These are phyloP conservation scores for Holtermanniella nyarrowii DNA, from an alignment of 768 basidiomycete genomes.

Conservation along the genomic window DNA sequence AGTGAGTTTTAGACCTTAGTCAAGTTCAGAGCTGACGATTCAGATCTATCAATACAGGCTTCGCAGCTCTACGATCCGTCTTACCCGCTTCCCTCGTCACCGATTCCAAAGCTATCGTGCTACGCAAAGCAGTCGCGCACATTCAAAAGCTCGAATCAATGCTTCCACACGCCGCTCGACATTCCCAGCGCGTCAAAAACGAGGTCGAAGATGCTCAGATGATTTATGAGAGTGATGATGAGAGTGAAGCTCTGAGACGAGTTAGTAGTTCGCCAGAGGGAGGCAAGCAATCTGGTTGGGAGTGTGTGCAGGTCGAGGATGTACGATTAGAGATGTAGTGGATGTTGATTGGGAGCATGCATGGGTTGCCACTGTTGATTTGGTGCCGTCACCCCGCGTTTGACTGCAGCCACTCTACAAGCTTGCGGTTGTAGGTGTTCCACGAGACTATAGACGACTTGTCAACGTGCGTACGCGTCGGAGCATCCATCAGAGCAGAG, in stretches of 20 bases:
- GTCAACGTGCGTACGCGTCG: too few relatives aligned
- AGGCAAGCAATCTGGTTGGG: slow-evolving; percentile 1
- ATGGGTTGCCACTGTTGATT: not conserved
- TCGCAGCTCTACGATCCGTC: slow-evolving; percentile 17
- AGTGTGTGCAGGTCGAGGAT: slow-evolving; percentile 4
- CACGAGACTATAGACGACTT: too few relatives aligned
- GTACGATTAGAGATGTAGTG: not conserved
- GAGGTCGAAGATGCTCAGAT: not conserved
- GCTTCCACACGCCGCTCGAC: not conserved
- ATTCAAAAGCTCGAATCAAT: slow-evolving; percentile 23
- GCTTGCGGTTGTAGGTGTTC: too few relatives aligned
- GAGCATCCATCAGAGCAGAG: too few relatives aligned
- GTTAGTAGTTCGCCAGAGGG: too few relatives aligned
- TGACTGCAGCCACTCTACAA: too few relatives aligned
- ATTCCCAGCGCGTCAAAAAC: not conserved
- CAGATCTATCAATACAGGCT: slow-evolving; percentile 35
- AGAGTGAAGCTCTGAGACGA: not conserved
- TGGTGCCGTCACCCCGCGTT: not conserved
- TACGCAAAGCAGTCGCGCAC: slow-evolving; percentile 30
- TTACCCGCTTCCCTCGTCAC: slow-evolving; percentile 22
- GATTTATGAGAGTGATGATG: not conserved
- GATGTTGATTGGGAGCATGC: not conserved
- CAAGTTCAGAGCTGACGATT: not conserved
- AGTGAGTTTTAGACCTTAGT: slow-evolving; percentile 19
- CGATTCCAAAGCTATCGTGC: slow-evolving; percentile 32